phyloP scores from a whole-genome alignment of 768 basidiomycete genomes.

The Mycena epipterygia region DNA sequence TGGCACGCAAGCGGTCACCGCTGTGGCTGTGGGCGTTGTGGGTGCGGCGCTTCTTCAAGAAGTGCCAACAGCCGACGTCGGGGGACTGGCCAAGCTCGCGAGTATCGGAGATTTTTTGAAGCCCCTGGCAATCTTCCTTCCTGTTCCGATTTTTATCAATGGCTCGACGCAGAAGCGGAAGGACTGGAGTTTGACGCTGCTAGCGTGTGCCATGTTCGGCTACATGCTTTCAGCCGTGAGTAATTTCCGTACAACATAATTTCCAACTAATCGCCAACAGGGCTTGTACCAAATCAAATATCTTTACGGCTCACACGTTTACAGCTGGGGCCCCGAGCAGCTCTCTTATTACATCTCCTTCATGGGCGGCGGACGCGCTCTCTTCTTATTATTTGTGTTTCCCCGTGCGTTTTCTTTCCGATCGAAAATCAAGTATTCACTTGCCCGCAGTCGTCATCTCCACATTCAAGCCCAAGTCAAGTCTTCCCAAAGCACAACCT shows the following conservation, averaged over 20 bases:
- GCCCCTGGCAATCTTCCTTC: constrained; percentile 83
- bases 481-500: neutral
- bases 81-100: constrained; percentile 23
- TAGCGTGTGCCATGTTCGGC: constrained; percentile 73
- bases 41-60: neutral
- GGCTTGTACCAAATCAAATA: constrained; percentile 89
- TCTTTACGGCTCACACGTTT: constrained; percentile 81
- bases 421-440: neutral
- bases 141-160: constrained; percentile 60
- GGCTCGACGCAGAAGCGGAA: constrained; percentile 57
- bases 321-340: constrained; percentile 79
- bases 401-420: constrained; percentile 45
- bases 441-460: constrained; percentile 65
- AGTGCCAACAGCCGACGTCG: neutral
- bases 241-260: neutral
- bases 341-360: constrained; percentile 84
- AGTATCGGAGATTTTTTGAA: constrained; percentile 57
- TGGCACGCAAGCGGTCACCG: too few relatives aligned
- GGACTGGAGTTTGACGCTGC: constrained; percentile 87
- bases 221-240: constrained; percentile 78
- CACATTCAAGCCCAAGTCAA: constrained; percentile 65
- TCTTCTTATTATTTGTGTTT: constrained; percentile 67
- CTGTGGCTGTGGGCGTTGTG: too few relatives aligned
- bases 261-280: constrained; percentile 44
- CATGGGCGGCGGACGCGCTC: constrained; percentile 71